Base-by-base conservation (phyloP, 805 yeast species). In the Hanseniaspora hatyaiensis region DNA sequence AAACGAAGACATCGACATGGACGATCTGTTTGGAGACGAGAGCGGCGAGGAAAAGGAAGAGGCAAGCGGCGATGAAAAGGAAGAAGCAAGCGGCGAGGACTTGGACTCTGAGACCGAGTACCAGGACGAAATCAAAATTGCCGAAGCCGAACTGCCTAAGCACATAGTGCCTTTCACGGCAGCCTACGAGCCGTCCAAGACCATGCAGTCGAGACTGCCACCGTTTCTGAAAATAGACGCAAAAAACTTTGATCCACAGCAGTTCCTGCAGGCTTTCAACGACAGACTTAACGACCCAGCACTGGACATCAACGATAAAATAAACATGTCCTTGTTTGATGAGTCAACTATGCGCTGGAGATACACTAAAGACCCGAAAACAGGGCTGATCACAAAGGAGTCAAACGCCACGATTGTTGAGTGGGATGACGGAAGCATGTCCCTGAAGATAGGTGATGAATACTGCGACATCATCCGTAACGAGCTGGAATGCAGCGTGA, bases 291-390 rank as follows among this genome's bases (percentile, higher is more conserved):
- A 55, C 60, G 34, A 61, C 66, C 51, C 47, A 12, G 31, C 23
- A 34, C 53, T 68, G 20, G 65, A 69, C 12, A 68, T 69, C 40
- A 74, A 71, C 33, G 73, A 71, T 34, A 71, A 73, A 52, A 66
- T 78, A n/a, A 74, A 79, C 31, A 82, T 80, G 52, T 75, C 76
- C 57, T 65, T 81, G 29, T 70, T 75, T 49, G 85, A 80, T 52
- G 87, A 83, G 57, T 89, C 87, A 62, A 86, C 96, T 0, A 70
- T 92, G 29, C 75, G 98, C 59, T 92, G 98, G 98, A 77, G 95
- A 64, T 89, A 88, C 62, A 81, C 86, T 13, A 75, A 81, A 50
- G 79, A 78, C 51, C 75, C 74, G n/a, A 67, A 72, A 46, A 79
- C 78, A 36, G 86, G 81, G 52, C 61, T 65, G 16, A 77, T 88